Evolutionary conservation across 805 yeast species (phyloP).

Genomic region (Candida silvatica): DNA sequence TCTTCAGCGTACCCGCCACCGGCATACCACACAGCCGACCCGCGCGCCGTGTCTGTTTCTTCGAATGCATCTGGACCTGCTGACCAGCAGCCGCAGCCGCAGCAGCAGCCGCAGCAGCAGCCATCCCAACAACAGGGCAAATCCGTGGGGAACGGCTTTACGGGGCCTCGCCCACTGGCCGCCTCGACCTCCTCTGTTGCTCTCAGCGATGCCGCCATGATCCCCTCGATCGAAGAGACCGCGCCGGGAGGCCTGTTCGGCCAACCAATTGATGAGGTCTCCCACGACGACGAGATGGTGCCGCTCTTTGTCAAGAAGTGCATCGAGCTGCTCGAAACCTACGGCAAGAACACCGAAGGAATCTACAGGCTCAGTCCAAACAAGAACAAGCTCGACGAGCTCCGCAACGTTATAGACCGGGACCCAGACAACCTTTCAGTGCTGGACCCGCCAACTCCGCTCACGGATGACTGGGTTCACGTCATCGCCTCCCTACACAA

Average conservation of each 20-base stretch:
- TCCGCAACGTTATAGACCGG: constrained; percentile 61
- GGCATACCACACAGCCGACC: constrained; percentile 21
- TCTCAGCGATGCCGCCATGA: too few relatives aligned
- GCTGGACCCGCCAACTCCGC: constrained; percentile 42
- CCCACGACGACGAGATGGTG: constrained; percentile 82
- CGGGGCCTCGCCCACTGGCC: too few relatives aligned
- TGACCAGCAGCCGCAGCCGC: background rate
- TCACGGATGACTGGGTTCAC: constrained; percentile 75
- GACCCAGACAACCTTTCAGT: constrained; percentile 59
- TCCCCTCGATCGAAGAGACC: background rate
- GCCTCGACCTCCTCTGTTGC: too few relatives aligned
- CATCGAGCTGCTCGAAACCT: constrained; percentile 74
- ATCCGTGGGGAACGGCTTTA: too few relatives aligned
- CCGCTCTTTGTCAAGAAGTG: constrained; percentile 88
- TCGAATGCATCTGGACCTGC: background rate
- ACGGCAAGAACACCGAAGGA: constrained; percentile 83
- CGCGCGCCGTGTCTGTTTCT: constrained; percentile 9
- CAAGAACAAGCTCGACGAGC: constrained; percentile 60
- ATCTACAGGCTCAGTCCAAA: constrained; percentile 84
- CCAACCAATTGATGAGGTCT: constrained; percentile 70
- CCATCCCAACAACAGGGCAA: too few relatives aligned
- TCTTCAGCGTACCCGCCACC: constrained; percentile 4
- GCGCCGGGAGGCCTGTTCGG: constrained; percentile 52
- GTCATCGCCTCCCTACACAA: constrained; percentile 84
- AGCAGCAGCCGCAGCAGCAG: background rate